phyloP scores from a whole-genome alignment of 306 rosid species.

The Cucumis hystrix region DNA sequence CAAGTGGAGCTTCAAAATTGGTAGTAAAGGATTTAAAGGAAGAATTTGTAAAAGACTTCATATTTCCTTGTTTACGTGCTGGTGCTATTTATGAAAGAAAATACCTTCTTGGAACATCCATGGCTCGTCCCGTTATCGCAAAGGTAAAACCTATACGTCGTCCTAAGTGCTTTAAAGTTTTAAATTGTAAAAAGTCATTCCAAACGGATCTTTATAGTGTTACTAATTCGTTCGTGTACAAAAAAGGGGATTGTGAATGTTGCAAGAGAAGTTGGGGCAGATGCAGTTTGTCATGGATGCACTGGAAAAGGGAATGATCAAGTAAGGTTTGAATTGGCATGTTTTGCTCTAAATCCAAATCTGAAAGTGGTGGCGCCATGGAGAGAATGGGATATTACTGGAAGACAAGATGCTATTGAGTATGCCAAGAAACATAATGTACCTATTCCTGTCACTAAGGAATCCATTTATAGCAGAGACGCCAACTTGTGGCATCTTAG shows the following conservation, averaged over 20 bases:
- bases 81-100: constrained; percentile 94
- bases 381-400: constrained; percentile 91
- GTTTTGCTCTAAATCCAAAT: constrained; percentile 84
- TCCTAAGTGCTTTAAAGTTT: not conserved
- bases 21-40: constrained; percentile 79
- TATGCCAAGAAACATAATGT: constrained; percentile 84
- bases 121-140: constrained; percentile 95
- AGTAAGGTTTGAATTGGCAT: constrained; percentile 93
- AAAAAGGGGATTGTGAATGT: constrained; percentile 84
- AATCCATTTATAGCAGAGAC: constrained; percentile 92
- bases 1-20: constrained; percentile 87
- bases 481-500: constrained; percentile 98
- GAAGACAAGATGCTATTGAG: constrained; percentile 93
- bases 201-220: no score
- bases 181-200: not conserved
- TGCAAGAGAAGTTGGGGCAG: constrained; percentile 93
- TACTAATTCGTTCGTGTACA: no score
- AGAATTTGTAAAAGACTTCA: constrained; percentile 70
- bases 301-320: constrained; percentile 98
- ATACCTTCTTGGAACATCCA: constrained; percentile 87
- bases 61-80: constrained; percentile 86
- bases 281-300: constrained; percentile 95
- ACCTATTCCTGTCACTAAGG: constrained; percentile 88
- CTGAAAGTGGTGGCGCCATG: constrained; percentile 93
- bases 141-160: constrained; percentile 19